Percentiles rank a stretch among this genome's conserved stretches.
phyloP scores from a whole-genome alignment of 2,329 filamentous ascomycete species.

The Diaporthe batatas region DNA sequence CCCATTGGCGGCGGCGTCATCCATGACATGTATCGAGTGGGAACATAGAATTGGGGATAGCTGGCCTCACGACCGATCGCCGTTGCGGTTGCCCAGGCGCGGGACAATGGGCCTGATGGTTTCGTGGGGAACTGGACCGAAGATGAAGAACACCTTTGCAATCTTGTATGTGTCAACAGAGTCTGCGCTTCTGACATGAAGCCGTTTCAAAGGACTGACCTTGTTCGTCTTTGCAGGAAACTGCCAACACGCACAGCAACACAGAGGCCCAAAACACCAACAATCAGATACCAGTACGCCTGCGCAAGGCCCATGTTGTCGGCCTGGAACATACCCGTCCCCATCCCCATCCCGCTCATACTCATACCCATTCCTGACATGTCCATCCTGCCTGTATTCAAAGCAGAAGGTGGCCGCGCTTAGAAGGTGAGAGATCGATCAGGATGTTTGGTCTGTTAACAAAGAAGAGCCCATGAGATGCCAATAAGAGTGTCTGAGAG shows the following conservation, averaged over 20 bases:
- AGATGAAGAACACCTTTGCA: constrained; percentile 59
- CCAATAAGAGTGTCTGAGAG: background rate
- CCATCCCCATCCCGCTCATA: constrained; percentile 53
- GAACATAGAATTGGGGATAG: constrained; percentile 67
- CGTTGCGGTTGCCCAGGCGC: constrained; percentile 70
- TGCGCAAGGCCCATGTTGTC: constrained; percentile 66
- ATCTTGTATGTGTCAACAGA: constrained; percentile 51
- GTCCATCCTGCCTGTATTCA: constrained; percentile 41
- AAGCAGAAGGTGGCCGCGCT: background rate
- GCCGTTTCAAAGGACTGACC: constrained; percentile 51
- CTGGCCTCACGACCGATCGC: constrained; percentile 68
- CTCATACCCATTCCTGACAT: constrained; percentile 42
- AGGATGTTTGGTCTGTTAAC: background rate
- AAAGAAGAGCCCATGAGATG: background rate
- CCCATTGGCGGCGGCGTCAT: constrained; percentile 70
- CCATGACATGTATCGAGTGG: constrained; percentile 63
- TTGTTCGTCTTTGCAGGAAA: constrained; percentile 55
- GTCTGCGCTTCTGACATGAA: background rate
- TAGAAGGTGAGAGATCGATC: background rate
- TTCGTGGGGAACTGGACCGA: constrained; percentile 65
- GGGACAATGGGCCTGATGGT: constrained; percentile 60
- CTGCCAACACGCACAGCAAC: constrained; percentile 59
- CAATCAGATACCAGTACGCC: constrained; percentile 72
- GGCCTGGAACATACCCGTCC: constrained; percentile 56
- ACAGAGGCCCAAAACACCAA: constrained; percentile 60